Conservation (phyloP, 2,329 filamentous ascomycete species). For the Huntiella moniliformis region DNA sequence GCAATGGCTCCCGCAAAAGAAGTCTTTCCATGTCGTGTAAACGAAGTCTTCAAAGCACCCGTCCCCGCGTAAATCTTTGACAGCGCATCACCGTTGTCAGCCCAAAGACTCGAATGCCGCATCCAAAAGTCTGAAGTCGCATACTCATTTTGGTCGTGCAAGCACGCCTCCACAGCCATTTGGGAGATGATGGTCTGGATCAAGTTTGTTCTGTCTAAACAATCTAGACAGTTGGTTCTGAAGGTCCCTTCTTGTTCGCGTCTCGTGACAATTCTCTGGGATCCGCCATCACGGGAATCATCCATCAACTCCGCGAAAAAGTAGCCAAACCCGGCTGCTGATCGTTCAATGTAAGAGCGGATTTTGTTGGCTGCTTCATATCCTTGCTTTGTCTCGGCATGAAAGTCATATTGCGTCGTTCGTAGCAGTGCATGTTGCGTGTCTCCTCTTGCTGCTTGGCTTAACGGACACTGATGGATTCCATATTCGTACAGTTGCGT, state of each 20-base stretch:
- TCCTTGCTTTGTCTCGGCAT: slow-evolving; percentile 75
- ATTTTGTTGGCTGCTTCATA: slow-evolving; percentile 87
- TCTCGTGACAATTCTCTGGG: slow-evolving; percentile 41
- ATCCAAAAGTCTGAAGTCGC: slow-evolving; percentile 74
- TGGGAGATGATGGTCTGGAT: slow-evolving; percentile 92
- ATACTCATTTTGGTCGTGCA: slow-evolving; percentile 50
- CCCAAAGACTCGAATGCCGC: slow-evolving; percentile 84
- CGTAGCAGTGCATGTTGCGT: slow-evolving; percentile 47
- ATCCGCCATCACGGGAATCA: slow-evolving; percentile 24
- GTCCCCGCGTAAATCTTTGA: slow-evolving; percentile 95
- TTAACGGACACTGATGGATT: slow-evolving; percentile 55
- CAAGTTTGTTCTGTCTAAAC: slow-evolving; percentile 84
- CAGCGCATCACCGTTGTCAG: slow-evolving; percentile 85
- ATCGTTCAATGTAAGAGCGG: slow-evolving; percentile 54
- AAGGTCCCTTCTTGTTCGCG: slow-evolving; percentile 92
- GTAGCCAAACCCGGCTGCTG: slow-evolving; percentile 79
- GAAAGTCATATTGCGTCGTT: slow-evolving; percentile 86
- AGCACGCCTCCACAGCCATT: slow-evolving; percentile 75
- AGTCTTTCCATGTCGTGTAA: slow-evolving; percentile 89
- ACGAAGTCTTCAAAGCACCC: slow-evolving; percentile 85
- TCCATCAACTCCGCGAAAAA: slow-evolving; percentile 61
- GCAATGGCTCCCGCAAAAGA: slow-evolving; percentile 81
- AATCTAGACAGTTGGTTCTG: slow-evolving; percentile 89
- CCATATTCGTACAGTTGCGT: slow-evolving; percentile 64
- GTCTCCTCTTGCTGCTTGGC: slow-evolving; percentile 23